Evolutionary conservation across 495 filamentous ascomycete genomes (phyloP), one percentile per base, ranked within the genome.

Genomic region (Amphirosellinia nigrospora): DNA sequence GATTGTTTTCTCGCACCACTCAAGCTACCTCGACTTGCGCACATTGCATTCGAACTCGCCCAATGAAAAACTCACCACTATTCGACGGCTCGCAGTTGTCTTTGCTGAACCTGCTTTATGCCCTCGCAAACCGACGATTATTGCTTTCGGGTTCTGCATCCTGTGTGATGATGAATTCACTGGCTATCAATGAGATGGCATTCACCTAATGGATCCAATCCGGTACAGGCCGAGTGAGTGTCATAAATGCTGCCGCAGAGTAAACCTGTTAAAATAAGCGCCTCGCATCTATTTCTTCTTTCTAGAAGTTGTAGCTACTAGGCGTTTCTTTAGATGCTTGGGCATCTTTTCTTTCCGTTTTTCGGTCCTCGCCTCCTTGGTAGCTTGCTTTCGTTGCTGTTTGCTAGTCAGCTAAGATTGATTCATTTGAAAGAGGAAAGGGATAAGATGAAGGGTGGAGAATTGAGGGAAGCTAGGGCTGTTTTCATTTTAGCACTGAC

Each of bases 301-400:
- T 70, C 77, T 75, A 1, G 83, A 78, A 5, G 76, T 77, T 8
- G 74, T 71, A 6, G 78, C 68, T 38, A 96, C 83, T 63, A 94
- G 70, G 77, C 88, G 89, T 82, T 97, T 97, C 86, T 99, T 99
- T 38, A 94, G 56, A 73, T 97, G 87, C 81, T 99, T 99, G 0
- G 96, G 94, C 81, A 99, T 97, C 83, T 99, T 99, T 19, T 91
- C 91, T 77, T 95, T 94, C 68, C 96, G 82, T 80, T 93, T 89
- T 77, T 97, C 94, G 52, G 92, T 89, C 82, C 97, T 97, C 72
- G 93, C 95, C 76, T 97, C 96, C 81, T 98, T 98, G 63, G 97
- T 92, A 38, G 91, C 90, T 72, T 87, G 84, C 81, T 99, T 99
- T 74, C 97, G 95, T 69, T 89, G 89, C 83, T 89, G 63, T 62